Evolutionary conservation across 441 rosid species (phyloP).

Genomic region (Populus hybrid): DNA sequence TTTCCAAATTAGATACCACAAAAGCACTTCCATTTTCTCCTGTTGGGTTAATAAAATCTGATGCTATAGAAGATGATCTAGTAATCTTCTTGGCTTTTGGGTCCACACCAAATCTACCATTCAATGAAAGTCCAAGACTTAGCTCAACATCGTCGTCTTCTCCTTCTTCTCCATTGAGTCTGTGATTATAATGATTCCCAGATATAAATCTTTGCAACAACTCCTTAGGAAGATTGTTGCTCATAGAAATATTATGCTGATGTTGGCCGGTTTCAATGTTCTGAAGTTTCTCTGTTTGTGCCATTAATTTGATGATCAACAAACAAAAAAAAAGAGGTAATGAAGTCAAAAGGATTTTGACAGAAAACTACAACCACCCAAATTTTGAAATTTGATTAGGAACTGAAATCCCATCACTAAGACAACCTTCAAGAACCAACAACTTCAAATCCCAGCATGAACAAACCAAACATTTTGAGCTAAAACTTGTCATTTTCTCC

Average conservation of each 20-base stretch:
- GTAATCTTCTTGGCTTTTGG: constrained; percentile 49
- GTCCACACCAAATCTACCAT: constrained; percentile 83
- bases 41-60: constrained; percentile 46
- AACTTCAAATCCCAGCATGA: constrained; percentile 18
- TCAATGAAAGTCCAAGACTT: constrained; percentile 67
- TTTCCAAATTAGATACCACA: constrained; percentile 10
- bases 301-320: constrained; percentile 23
- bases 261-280: constrained; percentile 21
- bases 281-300: constrained; percentile 24
- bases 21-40: constrained; percentile 19
- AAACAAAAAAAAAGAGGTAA: background rate
- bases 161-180: constrained; percentile 14
- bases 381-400: constrained; percentile 6
- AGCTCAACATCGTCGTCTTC: constrained; percentile 60
- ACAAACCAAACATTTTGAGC: constrained; percentile 10
- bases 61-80: constrained; percentile 57
- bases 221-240: constrained; percentile 26
- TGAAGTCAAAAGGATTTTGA: background rate
- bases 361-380: constrained; percentile 8
- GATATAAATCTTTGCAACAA: constrained; percentile 45
- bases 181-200: constrained; percentile 24
- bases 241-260: constrained; percentile 14
- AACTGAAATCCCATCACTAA: background rate
- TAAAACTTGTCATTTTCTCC: constrained; percentile 24
- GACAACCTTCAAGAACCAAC: constrained; percentile 3